Evolutionary conservation across 495 filamentous ascomycete species (phyloP), one percentile per base, ranked within the genome.

Genomic region (Penicillium nucicola): DNA sequence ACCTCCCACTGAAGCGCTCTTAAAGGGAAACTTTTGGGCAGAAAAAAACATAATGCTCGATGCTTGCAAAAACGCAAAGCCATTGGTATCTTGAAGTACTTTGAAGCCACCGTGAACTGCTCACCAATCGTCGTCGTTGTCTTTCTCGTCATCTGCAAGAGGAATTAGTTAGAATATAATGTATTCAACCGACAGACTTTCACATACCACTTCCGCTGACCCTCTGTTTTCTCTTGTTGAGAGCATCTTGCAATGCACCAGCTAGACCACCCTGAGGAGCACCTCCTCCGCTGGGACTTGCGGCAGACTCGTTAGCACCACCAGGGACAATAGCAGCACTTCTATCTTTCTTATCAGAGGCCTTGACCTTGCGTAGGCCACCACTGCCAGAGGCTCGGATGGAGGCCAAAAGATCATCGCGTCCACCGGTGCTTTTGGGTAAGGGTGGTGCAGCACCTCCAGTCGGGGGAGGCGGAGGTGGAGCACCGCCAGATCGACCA

Each of bases 201-300:
- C 4, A 85, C 90, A 81, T 85, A 97, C 91, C 91, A 74, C 88
- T 93, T 62, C 84, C 80, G 65, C 87, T 86, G 62, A 95, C 91
- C 76, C 91, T 92, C 71, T 87, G 80, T 73, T 95, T 95, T 71
- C 91, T 75, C 71, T 88, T 82, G 53, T 81, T 80, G 52, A 92
- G 70, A 38, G 86, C 88, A 46, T 82, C 83, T 50, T 88, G 87
- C 50, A 97, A 71, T 43, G 90, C 90, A 68, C 86, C 87, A 20
- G 88, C 88, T 79, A 97, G 77, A 4, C 85, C 82, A 50, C 82
- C 87, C 23, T 80, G 74, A 50, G 79, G 72, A 38, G 73, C 81
- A 50, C 80, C 67, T 40, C 75, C 80, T 51, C 77, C 77, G 40
- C 77, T 76, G 32, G 66, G 45, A 20, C 66, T 50, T 18, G 63